Conservation (phyloP, 2,329 filamentous ascomycete species). For the Daldinia sp. region DNA sequence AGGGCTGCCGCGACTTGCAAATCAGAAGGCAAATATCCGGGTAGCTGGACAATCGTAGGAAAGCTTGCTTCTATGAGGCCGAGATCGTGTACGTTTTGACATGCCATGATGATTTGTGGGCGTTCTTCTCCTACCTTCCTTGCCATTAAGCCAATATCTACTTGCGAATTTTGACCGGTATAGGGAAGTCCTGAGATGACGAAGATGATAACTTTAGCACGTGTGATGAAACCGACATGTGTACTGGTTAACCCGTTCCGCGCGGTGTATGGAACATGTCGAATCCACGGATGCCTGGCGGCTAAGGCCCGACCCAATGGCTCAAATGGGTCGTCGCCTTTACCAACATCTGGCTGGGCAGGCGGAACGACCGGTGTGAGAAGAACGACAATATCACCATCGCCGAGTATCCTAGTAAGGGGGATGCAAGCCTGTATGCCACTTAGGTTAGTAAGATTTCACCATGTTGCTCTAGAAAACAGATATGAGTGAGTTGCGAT, state of each 20-base stretch:
- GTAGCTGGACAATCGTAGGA: slow-evolving; percentile 60
- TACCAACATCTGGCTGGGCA: slow-evolving; percentile 51
- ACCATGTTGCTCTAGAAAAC: neutral
- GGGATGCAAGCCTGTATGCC: slow-evolving; percentile 53
- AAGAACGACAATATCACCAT: slow-evolving; percentile 66
- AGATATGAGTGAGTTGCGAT: neutral
- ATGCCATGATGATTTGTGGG: slow-evolving; percentile 62
- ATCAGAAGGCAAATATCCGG: slow-evolving; percentile 57
- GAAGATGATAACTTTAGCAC: slow-evolving; percentile 67
- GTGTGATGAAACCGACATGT: slow-evolving; percentile 69
- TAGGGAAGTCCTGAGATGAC: slow-evolving; percentile 62
- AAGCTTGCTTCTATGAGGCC: slow-evolving; percentile 54
- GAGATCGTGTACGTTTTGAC: slow-evolving; percentile 54
- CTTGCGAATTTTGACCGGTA: slow-evolving; percentile 60
- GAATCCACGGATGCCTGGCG: slow-evolving; percentile 65
- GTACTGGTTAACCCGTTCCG: slow-evolving; percentile 68
- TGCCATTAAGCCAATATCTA: slow-evolving; percentile 58
- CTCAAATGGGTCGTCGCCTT: slow-evolving; percentile 74
- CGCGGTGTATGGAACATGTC: slow-evolving; percentile 76
- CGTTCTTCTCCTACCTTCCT: slow-evolving; percentile 56
- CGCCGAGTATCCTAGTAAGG: slow-evolving; percentile 54
- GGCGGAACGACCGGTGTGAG: slow-evolving; percentile 65
- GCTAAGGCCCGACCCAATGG: slow-evolving; percentile 71
- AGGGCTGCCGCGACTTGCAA: slow-evolving; percentile 61
- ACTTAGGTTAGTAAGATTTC: slow-evolving; percentile 52